phyloP scores from a whole-genome alignment of 176 grass and related monocot genomes.

The Carex myosuroides region DNA sequence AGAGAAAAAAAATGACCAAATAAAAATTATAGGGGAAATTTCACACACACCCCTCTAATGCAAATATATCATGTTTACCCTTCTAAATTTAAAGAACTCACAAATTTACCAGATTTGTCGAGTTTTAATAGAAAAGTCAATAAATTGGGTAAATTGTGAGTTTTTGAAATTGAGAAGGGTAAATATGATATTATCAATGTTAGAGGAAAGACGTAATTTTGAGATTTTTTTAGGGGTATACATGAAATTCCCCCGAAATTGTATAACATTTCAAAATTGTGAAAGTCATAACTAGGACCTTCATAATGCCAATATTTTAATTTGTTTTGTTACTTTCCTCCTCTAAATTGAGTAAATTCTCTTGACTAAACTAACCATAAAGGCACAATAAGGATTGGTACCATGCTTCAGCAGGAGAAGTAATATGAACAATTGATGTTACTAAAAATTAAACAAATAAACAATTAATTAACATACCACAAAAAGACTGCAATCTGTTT shows the following conservation, averaged over 20 bases:
- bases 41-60: too few species aligned
- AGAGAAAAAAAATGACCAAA: not conserved
- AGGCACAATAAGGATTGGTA: not conserved
- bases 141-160: too few species aligned
- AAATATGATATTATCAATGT: too few species aligned
- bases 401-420: not conserved
- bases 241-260: too few species aligned
- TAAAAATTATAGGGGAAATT: not conserved
- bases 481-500: constrained; percentile 89
- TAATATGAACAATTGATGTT: not conserved
- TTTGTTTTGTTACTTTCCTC: not conserved
- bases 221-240: too few species aligned
- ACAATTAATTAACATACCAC: constrained; percentile 38
- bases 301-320: not conserved
- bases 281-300: not conserved
- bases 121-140: too few species aligned
- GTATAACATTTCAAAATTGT: not conserved
- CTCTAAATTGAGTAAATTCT: not conserved
- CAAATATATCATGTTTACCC: too few species aligned
- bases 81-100: too few species aligned
- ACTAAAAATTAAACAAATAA: not conserved
- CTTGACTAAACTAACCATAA: not conserved
- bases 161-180: too few species aligned
- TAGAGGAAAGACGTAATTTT: too few species aligned
- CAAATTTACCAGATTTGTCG: too few species aligned